Evolutionary conservation across 75 land plant genomes (phyloP).

Genomic region (Cupressus sempervirens): DNA sequence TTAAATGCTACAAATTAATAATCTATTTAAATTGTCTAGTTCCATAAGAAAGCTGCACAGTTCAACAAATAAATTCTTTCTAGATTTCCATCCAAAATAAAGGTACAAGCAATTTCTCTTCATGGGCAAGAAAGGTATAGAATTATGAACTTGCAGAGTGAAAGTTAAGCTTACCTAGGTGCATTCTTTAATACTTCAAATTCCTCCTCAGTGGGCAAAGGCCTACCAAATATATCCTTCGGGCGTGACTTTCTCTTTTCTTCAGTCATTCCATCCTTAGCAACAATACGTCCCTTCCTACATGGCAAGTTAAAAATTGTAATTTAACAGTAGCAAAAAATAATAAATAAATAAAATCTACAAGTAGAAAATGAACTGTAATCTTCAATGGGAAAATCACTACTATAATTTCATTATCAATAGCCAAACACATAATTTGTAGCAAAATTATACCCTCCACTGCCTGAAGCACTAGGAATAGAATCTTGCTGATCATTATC

Average conservation of each 20-base stretch:
- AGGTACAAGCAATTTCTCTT: not conserved
- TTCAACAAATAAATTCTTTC: not conserved
- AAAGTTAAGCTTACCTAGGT: slow-evolving; percentile 54
- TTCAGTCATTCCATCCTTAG: slow-evolving; percentile 10
- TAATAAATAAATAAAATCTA: not conserved
- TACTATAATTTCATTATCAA: not conserved
- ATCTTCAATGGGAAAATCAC: not conserved
- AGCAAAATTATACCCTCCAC: not conserved
- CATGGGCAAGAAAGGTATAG: not conserved
- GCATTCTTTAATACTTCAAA: slow-evolving; percentile 94
- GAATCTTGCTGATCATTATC: slow-evolving; percentile 15
- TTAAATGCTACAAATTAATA: too few species aligned
- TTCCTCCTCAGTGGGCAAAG: slow-evolving; percentile 90
- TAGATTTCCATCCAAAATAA: not conserved
- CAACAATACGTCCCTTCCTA: not conserved
- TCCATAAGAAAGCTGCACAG: not conserved
- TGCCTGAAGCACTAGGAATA: slow-evolving; percentile 12
- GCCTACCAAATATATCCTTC: slow-evolving; percentile 85
- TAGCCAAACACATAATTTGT: too few species aligned
- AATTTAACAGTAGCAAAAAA: not conserved
- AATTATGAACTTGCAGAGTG: not conserved
- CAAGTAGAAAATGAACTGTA: not conserved
- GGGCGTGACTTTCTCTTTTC: slow-evolving; percentile 63
- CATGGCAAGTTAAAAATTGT: not conserved
- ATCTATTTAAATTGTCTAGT: not conserved